A percentile compares a stretch with the other conserved stretches of the same genome.
Conservation (phyloP, 495 filamentous ascomycete genomes). For the Parachaetomium inaequale region DNA sequence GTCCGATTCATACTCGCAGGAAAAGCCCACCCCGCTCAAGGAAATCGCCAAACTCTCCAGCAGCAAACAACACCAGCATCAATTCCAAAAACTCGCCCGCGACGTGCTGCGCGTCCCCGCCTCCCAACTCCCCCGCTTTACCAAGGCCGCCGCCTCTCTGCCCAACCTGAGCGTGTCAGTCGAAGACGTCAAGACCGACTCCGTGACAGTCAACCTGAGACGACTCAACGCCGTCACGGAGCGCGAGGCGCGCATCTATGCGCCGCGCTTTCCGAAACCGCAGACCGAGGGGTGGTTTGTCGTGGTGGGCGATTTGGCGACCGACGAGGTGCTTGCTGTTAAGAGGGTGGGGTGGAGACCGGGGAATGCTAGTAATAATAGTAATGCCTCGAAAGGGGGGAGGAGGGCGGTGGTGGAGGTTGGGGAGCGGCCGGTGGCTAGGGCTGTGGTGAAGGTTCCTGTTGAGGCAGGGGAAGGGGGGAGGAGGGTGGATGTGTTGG, state of each 20-base stretch:
- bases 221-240: conserved; percentile 63
- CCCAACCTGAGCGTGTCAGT: conserved; percentile 67
- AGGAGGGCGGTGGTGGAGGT: conserved; percentile 24
- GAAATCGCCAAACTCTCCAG: neutral
- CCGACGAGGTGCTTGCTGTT: conserved; percentile 76
- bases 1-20: neutral
- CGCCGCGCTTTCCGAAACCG: conserved; percentile 87
- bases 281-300: conserved; percentile 95
- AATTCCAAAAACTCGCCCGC: conserved; percentile 32
- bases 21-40: conserved; percentile 14
- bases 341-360: conserved; percentile 75
- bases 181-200: conserved; percentile 54
- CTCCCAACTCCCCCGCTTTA: conserved; percentile 41
- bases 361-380: conserved; percentile 15
- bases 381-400: conserved; percentile 12
- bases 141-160: conserved; percentile 57
- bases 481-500: conserved; percentile 62
- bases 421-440: conserved; percentile 42
- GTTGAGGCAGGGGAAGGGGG: conserved; percentile 38
- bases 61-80: neutral
- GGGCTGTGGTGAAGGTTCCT: conserved; percentile 57
- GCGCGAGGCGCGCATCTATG: conserved; percentile 68
- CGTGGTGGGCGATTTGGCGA: conserved; percentile 59
- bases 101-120: conserved; percentile 37
- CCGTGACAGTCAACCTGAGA: conserved; percentile 59